Evolutionary conservation across 495 filamentous ascomycete species (phyloP), one percentile per base, ranked within the genome.

Genomic region (Lasiosphaeriaceae sp.): DNA sequence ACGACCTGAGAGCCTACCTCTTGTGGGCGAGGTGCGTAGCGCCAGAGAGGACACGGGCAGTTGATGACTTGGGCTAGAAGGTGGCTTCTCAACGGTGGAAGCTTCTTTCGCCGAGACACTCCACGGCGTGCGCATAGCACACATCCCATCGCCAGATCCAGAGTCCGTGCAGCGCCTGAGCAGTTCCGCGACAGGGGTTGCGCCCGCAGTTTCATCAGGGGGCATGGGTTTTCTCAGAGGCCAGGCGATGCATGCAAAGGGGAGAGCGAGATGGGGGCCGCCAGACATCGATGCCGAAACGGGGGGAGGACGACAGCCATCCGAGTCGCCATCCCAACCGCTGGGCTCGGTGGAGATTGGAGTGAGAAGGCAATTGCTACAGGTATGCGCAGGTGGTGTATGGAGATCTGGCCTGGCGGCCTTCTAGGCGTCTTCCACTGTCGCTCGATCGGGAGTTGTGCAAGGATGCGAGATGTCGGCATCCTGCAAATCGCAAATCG

Each of bases 121-220:
- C 63, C 60, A 47, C 31, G 56, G 65, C 44, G 66, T 60, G 57
- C 4, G 26, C 26, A 31, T 31, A 31, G 26, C 26, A 31, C 26
- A 31, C 26, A 31, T 31, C 55, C 29, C 52, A 49, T 61, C 44
- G 45, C 53, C 54, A 64, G 62, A 67, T 65, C 64, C 47, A 59
- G 46, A 50, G 66, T 54, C 65, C 37, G 61, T 60, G 64, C 64
- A 53, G 50, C 31, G 61, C 48, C 50, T 51, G 54, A 53, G 52
- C 53, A 50, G 41, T 55, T 52, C 23, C 12, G 35, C 34, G 23
- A 52, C 66, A 66, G 66, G 62, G 62, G 55, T 43, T 43, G 45
- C 2, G 41, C 50, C 62, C 49, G 54, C 55, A 17, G 65, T 67
- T 69, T 65, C 66, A 66, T 60, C 56, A 62, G 58, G 61, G 64